Evolutionary conservation across 768 basidiomycete species (phyloP).

Genomic region (Leccinum aurantiacum): DNA sequence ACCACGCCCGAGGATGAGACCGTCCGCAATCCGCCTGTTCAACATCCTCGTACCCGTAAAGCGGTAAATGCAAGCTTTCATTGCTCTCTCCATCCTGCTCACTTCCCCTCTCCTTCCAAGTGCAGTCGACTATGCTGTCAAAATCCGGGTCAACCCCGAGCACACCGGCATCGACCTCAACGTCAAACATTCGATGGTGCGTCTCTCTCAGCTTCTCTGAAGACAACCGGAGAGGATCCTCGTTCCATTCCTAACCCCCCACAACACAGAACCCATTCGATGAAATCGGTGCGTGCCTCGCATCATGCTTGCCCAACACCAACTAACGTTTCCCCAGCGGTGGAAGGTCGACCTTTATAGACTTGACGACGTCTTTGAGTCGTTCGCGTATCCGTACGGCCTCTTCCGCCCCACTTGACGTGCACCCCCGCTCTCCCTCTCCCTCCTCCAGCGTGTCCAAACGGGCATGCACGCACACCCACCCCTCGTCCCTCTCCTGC

Average conservation of each 20-base stretch:
- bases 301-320: not conserved
- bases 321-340: constrained; percentile 50
- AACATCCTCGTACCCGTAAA: constrained; percentile 96
- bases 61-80: constrained; percentile 46
- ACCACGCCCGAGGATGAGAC: constrained; percentile 56
- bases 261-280: constrained; percentile 88
- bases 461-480: too few species aligned
- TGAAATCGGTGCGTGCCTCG: constrained; percentile 76
- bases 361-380: too few species aligned
- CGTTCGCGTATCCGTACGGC: too few species aligned
- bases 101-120: constrained; percentile 39
- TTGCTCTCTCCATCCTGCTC: not conserved
- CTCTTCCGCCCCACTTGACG: too few species aligned
- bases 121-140: constrained; percentile 95
- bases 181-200: constrained; percentile 98
- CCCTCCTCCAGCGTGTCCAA: too few species aligned
- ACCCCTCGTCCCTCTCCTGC: too few species aligned
- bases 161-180: constrained; percentile 95
- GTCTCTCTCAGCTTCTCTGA: constrained; percentile 19
- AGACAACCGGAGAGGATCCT: not conserved
- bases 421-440: too few species aligned
- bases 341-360: constrained; percentile 54
- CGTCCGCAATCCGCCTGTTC: constrained; percentile 67
- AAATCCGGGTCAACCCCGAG: constrained; percentile 94
- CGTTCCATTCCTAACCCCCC: not conserved